Evolutionary conservation across 2,329 filamentous ascomycete species (phyloP), one percentile per base, ranked within the genome.

Genomic region (Coleophoma eucalyptorum): DNA sequence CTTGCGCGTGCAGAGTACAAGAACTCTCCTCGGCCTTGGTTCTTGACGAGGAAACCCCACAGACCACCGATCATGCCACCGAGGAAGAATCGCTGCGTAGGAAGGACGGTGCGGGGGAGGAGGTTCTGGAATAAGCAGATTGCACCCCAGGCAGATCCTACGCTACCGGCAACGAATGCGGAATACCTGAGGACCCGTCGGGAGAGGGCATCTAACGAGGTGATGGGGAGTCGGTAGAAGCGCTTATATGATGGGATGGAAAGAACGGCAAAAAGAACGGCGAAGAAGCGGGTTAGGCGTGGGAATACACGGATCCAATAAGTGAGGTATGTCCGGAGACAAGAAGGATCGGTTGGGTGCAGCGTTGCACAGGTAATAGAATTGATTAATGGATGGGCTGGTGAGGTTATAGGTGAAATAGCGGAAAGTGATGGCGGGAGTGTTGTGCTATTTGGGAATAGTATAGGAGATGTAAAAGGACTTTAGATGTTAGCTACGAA

Each of bases 261-360:
- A 26, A 85, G 78, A 34, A 65, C 46, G 4, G 84, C 81, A 68
- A 90, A 91, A 61, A 94, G 69, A 40, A 90, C 67, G 3, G 91
- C 80, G 70, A 94, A 87, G 72, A 94, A 81, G 53, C 89, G 87
- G 6, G 87, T 83, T 26, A 96, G 74, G 1, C 80, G 76, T 0
- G 92, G 91, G 68, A 96, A 94, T 1, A 90, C 86, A 50, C 83
- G 81, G 51, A 96, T 82, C 81, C 89, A 93, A 70, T 94, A 95
- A 54, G 89, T 89, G 43, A 97, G 73, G 66, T 92, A 95, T 3
- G 90, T 95, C 31, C 89, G 88, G 35, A 87, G 79, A 68, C 93
- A 99, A 16, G 89, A 96, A 1, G 93, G 92, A 62, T 96, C 89
- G 16, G 81, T 77, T 0, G 93, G 92, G 66, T 99, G 93, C 2